A percentile compares a stretch with the other conserved stretches of the same genome.
phyloP scores from a whole-genome alignment of 805 yeast genomes.

The Kockiozyma suomiensis region DNA sequence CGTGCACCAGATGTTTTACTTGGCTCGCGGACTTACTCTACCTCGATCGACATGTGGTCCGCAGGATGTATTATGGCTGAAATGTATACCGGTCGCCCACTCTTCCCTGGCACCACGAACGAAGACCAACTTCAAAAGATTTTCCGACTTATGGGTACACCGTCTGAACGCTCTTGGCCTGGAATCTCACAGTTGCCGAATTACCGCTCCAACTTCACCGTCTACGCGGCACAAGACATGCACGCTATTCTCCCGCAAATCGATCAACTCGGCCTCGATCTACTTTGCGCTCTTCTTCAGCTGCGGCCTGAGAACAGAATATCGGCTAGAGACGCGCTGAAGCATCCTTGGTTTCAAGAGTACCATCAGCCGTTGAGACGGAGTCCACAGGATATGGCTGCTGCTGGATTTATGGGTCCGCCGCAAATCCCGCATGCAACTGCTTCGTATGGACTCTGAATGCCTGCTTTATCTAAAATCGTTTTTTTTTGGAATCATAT shows the following conservation, averaged over 20 bases:
- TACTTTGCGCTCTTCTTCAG: constrained; percentile 59
- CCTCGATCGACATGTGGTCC: constrained; percentile 98
- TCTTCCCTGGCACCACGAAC: constrained; percentile 94
- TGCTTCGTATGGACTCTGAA: constrained; percentile 20
- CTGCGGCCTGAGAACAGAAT: constrained; percentile 57
- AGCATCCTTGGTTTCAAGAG: constrained; percentile 82
- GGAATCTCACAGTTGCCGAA: constrained; percentile 88
- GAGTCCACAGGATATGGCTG: constrained; percentile 5
- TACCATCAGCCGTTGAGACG: constrained; percentile 1
- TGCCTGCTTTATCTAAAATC: not conserved
- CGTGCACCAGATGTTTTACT: constrained; percentile 95
- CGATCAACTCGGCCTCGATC: constrained; percentile 68
- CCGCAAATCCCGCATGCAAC: constrained; percentile 26
- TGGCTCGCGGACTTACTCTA: constrained; percentile 93
- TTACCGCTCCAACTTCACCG: constrained; percentile 79
- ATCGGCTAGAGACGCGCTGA: constrained; percentile 56
- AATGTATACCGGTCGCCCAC: constrained; percentile 95
- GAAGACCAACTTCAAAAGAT: constrained; percentile 93
- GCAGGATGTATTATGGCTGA: constrained; percentile 98
- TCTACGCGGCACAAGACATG: constrained; percentile 87
- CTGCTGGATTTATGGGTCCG: constrained; percentile 24
- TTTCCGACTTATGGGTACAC: constrained; percentile 94
- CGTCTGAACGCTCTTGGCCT: constrained; percentile 95
- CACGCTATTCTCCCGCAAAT: constrained; percentile 66
- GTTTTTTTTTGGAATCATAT: not conserved